Percentiles rank a stretch among this genome's conserved stretches.
Conservation (phyloP, 345 rosid genomes). For the Pseudoturritis turrita region DNA sequence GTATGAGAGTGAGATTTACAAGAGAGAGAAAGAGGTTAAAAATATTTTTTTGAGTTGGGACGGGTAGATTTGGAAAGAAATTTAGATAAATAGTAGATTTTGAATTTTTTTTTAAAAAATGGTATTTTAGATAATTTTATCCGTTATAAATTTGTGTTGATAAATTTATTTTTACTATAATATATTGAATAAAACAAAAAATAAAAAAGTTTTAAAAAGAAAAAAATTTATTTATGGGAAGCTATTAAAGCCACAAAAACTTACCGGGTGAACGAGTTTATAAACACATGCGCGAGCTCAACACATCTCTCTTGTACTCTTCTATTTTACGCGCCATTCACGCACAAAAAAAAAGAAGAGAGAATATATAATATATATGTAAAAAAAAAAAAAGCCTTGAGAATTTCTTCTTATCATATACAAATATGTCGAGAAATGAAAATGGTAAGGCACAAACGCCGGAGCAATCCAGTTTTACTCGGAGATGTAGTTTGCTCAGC, state of each 20-base stretch:
- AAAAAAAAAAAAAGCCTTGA: not conserved
- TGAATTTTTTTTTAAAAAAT: no score
- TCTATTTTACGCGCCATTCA: constrained; percentile 14
- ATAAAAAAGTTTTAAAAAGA: no score
- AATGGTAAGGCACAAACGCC: constrained; percentile 3
- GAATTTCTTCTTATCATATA: not conserved
- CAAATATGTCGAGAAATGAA: constrained; percentile 23
- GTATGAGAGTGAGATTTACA: no score
- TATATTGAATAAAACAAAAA: no score
- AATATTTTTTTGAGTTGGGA: no score
- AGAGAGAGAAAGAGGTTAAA: no score
- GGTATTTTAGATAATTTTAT: no score
- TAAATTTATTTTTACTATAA: no score
- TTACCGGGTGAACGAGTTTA: not conserved
- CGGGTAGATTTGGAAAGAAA: no score
- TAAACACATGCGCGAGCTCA: constrained; percentile 4
- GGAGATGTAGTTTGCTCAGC: constrained; percentile 49
- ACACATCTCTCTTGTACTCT: not conserved
- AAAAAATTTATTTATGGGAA: no score
- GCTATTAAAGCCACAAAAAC: constrained; percentile 15
- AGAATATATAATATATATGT: not conserved
- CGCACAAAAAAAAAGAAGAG: not conserved
- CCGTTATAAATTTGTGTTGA: no score
- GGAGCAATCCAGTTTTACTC: constrained; percentile 50
- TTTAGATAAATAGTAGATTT: no score